phyloP scores from a whole-genome alignment of 169 alveolate genomes.

The Plasmodium relictum region DNA sequence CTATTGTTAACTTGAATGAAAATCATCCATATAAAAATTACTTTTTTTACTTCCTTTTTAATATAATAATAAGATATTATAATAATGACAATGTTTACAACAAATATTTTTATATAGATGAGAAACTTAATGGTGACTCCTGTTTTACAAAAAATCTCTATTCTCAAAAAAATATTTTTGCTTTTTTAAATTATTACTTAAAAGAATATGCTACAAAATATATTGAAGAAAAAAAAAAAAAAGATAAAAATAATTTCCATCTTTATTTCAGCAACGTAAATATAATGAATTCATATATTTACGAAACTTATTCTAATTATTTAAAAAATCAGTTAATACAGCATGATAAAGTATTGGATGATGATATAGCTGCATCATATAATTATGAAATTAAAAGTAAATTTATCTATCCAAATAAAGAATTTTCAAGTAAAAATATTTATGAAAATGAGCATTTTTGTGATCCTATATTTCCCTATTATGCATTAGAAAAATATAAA shows the following conservation, averaged over 20 bases:
- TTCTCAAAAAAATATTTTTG: slow-evolving; percentile 22
- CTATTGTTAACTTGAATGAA: slow-evolving; percentile 21
- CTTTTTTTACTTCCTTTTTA: slow-evolving; percentile 38
- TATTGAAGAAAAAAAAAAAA: slow-evolving; percentile 14
- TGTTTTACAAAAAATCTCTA: slow-evolving; percentile 29
- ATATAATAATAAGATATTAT: slow-evolving; percentile 62
- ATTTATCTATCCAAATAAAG: too few relatives aligned
- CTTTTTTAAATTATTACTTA: slow-evolving; percentile 41
- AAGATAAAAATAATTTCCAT: too few relatives aligned
- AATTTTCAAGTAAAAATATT: too few relatives aligned
- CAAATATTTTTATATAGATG: slow-evolving; percentile 18
- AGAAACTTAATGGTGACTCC: not conserved
- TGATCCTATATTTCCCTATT: too few relatives aligned
- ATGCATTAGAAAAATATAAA: too few relatives aligned
- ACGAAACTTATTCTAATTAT: too few relatives aligned
- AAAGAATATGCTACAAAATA: slow-evolving; percentile 31
- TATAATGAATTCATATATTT: slow-evolving; percentile 1
- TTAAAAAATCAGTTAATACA: too few relatives aligned
- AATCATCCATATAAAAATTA: slow-evolving; percentile 43
- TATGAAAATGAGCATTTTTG: too few relatives aligned
- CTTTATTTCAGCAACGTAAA: not conserved
- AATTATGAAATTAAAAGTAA: too few relatives aligned
- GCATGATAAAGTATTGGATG: too few relatives aligned
- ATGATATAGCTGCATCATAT: too few relatives aligned
- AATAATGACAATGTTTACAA: slow-evolving; percentile 30